Evolutionary conservation across 352 stramenopile species (phyloP).

Genomic region (Phytophthora niederhauseri): DNA sequence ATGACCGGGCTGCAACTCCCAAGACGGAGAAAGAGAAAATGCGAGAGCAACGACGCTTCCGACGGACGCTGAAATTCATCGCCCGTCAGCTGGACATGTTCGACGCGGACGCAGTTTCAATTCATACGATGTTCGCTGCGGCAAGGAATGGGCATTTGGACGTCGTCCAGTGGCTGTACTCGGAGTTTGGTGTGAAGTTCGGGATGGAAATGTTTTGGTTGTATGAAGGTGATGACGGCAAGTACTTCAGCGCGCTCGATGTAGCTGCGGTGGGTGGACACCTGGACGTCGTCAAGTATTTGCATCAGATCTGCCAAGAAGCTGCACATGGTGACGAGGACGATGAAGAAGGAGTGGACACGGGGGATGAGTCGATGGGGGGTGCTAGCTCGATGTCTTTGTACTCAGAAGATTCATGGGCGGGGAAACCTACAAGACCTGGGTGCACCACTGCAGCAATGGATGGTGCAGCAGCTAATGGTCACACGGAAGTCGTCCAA

Average conservation of each 20-base stretch:
- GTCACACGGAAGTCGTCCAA: neutral
- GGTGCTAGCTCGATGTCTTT: neutral
- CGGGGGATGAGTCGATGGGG: neutral
- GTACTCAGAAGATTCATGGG: neutral
- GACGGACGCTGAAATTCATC: neutral
- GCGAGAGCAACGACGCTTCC: neutral
- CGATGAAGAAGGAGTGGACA: neutral
- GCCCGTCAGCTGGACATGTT: neutral
- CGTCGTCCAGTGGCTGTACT: neutral
- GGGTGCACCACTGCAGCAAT: neutral
- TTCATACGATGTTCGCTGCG: neutral
- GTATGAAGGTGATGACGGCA: neutral
- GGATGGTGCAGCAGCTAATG: neutral
- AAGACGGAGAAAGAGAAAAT: neutral
- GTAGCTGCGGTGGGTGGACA: neutral
- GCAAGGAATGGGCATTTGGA: neutral
- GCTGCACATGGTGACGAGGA: neutral
- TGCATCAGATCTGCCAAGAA: neutral
- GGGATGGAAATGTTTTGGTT: neutral
- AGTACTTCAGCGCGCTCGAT: neutral
- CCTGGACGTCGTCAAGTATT: neutral
- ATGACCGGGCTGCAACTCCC: neutral
- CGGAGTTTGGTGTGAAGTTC: neutral
- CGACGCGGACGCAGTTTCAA: neutral
- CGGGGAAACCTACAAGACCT: neutral